Evolutionary conservation across 495 filamentous ascomycete genomes (phyloP), one percentile per base, ranked within the genome.

Genomic region (Tetracladium setigerum): DNA sequence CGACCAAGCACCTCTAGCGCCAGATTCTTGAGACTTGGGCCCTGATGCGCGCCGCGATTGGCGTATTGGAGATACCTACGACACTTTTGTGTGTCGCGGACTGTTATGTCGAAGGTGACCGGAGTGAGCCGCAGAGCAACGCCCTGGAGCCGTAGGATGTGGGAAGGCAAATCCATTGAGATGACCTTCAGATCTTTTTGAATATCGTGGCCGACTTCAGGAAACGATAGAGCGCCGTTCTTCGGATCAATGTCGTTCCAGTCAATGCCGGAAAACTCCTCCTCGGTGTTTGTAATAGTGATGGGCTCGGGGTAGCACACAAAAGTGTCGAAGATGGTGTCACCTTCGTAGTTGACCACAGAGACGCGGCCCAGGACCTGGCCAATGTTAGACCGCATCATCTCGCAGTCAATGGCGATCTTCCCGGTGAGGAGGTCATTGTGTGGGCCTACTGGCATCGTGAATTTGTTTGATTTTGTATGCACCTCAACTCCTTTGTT

Each of bases 121-220:
- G 31, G 31, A 34, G 31, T 34, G 31, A 30, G 8, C 39, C 39
- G 17, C 39, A 27, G 8, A 27, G 17, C 39, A 9, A 9, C 10
- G 27, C 8, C 16, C 39, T 27, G 10, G n/a, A 24, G 39, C 39
- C 39, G 39, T 42, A 22, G 39, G 39, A 42, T n/a, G n/a, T n/a
- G n/a, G n/a, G n/a, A n/a, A n/a, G n/a, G n/a, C n/a, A n/a, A n/a
- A n/a, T n/a, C n/a, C 18, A 42, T 42, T 17, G 39, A 42, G 13
- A 42, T 42, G 22, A 42, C 39, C 39, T 42, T 27, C 39, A 42
- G 39, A 24, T 42, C 39, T 42, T 42, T 42, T 27, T 42, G 39
- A 42, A 42, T 42, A 11, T 42, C 39, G 39, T 42, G 39, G 19
- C 39, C 19, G 17, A 38, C 36, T 15, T 38, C 15, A 38, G 36